These are phyloP conservation scores for Lasiodiplodia sp. DNA, from an alignment of 2,329 filamentous ascomycete species.

Conservation along the genomic window DNA sequence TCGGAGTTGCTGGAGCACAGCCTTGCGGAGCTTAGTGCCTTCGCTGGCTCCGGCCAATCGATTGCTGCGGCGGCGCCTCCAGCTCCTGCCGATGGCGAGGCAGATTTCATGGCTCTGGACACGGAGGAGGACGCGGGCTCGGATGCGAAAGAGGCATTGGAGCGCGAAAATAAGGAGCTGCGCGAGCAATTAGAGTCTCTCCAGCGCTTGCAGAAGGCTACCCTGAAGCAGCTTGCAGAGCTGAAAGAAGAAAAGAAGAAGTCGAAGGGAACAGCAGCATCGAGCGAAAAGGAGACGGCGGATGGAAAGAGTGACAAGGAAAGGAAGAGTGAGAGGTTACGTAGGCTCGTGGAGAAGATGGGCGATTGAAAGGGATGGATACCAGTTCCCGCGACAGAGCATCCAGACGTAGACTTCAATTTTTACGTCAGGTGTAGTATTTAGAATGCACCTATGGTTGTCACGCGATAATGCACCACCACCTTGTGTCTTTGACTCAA, in stretches of 20 bases:
- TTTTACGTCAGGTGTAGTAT: too few relatives aligned
- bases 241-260: constrained; percentile 51
- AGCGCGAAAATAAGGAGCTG: constrained; percentile 37
- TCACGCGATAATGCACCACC: too few relatives aligned
- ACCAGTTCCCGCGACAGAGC: too few relatives aligned
- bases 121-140: background rate
- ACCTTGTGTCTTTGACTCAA: too few relatives aligned
- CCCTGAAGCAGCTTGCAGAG: constrained; percentile 54
- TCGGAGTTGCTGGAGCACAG: constrained; percentile 48
- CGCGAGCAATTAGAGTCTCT: constrained; percentile 52
- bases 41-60: constrained; percentile 30
- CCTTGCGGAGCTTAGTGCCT: constrained; percentile 44
- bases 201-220: constrained; percentile 54
- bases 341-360: constrained; percentile 1
- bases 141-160: background rate
- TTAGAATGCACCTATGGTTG: too few relatives aligned
- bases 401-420: too few relatives aligned
- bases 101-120: constrained; percentile 50
- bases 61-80: constrained; percentile 29
- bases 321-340: constrained; percentile 5
- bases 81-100: constrained; percentile 31
- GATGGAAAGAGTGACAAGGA: constrained; percentile 29
- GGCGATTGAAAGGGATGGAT: constrained; percentile 6
- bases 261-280: constrained; percentile 38
- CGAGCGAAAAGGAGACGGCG: constrained; percentile 33